Evolutionary conservation across 495 filamentous ascomycete genomes (phyloP).

Genomic region (Aspergillus ostianus): DNA sequence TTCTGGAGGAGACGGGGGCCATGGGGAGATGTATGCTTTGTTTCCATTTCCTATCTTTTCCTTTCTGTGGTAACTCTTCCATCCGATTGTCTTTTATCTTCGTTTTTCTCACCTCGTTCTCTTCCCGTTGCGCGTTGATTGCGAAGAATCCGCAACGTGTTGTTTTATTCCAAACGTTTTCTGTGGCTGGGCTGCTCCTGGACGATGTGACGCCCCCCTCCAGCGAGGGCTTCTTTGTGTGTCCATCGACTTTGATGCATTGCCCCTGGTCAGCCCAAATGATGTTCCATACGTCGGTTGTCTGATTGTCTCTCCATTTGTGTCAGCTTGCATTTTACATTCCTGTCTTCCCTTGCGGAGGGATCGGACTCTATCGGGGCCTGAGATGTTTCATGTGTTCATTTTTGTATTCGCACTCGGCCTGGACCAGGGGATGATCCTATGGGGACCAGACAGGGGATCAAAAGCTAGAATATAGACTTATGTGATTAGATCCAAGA

Average conservation of each 20-base stretch:
- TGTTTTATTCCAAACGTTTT: slow-evolving; percentile 17
- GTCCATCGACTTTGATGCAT: neutral
- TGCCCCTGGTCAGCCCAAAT: slow-evolving; percentile 15
- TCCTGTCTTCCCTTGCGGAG: slow-evolving; percentile 3
- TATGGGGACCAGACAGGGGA: neutral
- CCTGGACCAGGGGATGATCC: neutral
- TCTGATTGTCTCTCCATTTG: slow-evolving; percentile 14
- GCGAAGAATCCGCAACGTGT: slow-evolving; percentile 8
- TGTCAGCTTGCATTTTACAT: slow-evolving; percentile 7
- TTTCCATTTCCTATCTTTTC: slow-evolving; percentile 18
- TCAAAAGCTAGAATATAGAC: slow-evolving; percentile 28
- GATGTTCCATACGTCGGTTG: slow-evolving; percentile 21
- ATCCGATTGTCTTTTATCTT: slow-evolving; percentile 14
- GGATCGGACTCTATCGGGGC: neutral
- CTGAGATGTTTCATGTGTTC: slow-evolving; percentile 2
- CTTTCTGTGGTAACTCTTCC: slow-evolving; percentile 19
- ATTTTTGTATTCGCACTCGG: neutral
- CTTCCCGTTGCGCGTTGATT: slow-evolving; percentile 8
- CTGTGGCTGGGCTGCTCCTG: slow-evolving; percentile 12
- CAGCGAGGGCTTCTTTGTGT: slow-evolving; percentile 6
- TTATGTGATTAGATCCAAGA: slow-evolving; percentile 1
- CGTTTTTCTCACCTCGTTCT: slow-evolving; percentile 14
- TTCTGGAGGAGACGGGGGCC: slow-evolving; percentile 9
- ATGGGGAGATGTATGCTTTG: slow-evolving; percentile 8
- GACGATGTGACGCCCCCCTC: neutral